Percentiles rank a stretch among this genome's conserved stretches.
These are phyloP conservation scores for Nakaseomyces nivariensis DNA, from an alignment of 1,139 yeast genomes.

Conservation along the genomic window DNA sequence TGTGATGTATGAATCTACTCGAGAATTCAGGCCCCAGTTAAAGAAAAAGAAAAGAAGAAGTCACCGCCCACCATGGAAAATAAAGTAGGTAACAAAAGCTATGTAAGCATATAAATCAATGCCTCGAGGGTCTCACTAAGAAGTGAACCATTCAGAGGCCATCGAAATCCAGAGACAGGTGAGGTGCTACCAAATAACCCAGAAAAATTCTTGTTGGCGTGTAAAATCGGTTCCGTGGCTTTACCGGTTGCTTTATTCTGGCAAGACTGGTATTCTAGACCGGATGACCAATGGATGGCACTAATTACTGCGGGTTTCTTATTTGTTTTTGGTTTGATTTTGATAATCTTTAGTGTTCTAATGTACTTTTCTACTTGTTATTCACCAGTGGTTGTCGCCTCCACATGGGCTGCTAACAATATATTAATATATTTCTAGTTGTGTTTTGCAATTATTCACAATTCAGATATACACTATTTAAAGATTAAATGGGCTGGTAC, in stretches of 20 bases:
- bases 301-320: constrained; percentile 68
- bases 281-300: constrained; percentile 65
- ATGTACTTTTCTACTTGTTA: constrained; percentile 63
- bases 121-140: constrained; percentile 10
- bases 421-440: constrained; percentile 43
- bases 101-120: no score
- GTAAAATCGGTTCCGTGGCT: constrained; percentile 51
- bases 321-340: constrained; percentile 63
- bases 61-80: no score
- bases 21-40: no score
- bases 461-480: constrained; percentile 62
- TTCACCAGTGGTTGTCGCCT: constrained; percentile 66
- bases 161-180: constrained; percentile 38
- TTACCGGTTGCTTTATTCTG: constrained; percentile 66
- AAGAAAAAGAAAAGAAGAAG: no score
- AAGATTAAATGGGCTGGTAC: constrained; percentile 75
- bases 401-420: constrained; percentile 74
- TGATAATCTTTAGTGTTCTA: constrained; percentile 64
- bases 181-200: constrained; percentile 38
- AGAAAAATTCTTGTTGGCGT: constrained; percentile 36
- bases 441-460: constrained; percentile 66
- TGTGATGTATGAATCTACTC: no score
- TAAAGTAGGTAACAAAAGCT: no score
- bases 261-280: constrained; percentile 71
- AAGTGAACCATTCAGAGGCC: constrained; percentile 24